Base-by-base conservation (phyloP, 2,329 filamentous ascomycete species). In the Colletotrichum plurivorum region DNA sequence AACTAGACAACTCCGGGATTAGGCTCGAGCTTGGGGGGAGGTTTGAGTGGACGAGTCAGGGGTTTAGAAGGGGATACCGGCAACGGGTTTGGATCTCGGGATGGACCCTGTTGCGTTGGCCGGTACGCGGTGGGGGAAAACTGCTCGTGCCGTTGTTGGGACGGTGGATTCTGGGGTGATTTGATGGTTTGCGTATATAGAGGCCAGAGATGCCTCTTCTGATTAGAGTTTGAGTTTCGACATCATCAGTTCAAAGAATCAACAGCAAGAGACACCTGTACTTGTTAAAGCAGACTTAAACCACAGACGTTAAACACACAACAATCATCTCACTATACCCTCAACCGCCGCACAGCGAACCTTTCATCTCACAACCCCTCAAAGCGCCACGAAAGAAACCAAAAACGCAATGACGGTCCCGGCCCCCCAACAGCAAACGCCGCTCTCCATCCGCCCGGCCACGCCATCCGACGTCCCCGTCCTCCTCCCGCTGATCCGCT, bases 401-500 rank as follows among this genome's bases (percentile, higher is more conserved):
- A 18, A 5, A 3, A 53, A 31, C 9, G 22, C 22, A 25, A 60
- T 66, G 66, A 61, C 62, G 1, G 36, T 69, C 22, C 13, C 62
- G 6, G 12, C 22, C 20, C 49, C 66, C 12, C 12, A 52, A 18
- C 43, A 22, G 2, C 43, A 22, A 1, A 1, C 27, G 13, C 15
- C 15, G 1, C 75, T 83, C 65, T 71, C 75, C 18, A 78, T 79
- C 71, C 79, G 80, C 72, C 75, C 76, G 53, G 82, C 82, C 51
- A 76, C 75, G 3, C 69, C 75, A 0, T 71, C 73, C 15, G 81
- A 83, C 53, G 72, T 77, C 13, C 64, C 76, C 8, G 55, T 72
- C 12, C 66, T 84, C 31, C 78, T 81, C 22, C 68, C 76, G 4
- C 79, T 86, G 59, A 78, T 85, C 56, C 76, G 79, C 56, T 80